Percentiles rank a stretch among this genome's conserved stretches.
Conservation (phyloP, 169 alveolate species). For the Neospora caninum region DNA sequence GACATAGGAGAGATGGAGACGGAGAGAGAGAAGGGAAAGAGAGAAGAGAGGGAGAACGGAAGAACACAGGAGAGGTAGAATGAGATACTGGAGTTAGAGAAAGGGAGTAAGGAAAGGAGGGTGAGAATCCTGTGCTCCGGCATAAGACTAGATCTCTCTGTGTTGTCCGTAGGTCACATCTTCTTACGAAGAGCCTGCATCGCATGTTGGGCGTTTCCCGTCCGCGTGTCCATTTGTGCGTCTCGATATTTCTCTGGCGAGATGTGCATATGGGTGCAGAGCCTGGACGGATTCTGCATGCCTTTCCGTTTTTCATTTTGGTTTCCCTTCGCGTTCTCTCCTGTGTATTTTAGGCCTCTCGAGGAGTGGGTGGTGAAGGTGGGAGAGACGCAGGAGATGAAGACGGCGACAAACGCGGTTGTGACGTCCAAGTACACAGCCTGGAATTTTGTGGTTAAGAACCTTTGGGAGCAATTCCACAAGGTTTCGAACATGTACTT, state of each 20-base stretch:
- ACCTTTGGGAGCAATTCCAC: conserved; percentile 58
- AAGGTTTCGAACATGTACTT: conserved; percentile 53
- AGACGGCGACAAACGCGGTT: neutral
- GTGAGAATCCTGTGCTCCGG: too few species aligned
- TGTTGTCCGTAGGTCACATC: too few species aligned
- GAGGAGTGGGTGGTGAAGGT: neutral
- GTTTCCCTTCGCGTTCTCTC: too few species aligned
- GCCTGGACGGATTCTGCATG: neutral
- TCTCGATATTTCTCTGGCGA: neutral
- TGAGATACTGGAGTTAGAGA: neutral
- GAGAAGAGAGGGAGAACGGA: neutral
- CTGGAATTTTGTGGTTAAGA: conserved; percentile 39
- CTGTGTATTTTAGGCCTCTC: neutral
- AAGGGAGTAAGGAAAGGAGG: neutral
- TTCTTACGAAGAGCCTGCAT: too few species aligned
- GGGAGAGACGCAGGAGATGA: neutral
- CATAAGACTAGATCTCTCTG: neutral
- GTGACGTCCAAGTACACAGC: conserved; percentile 47
- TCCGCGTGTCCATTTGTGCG: neutral
- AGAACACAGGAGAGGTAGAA: neutral
- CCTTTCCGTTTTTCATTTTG: neutral
- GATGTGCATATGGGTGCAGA: neutral
- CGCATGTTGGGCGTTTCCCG: too few species aligned
- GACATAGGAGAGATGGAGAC: neutral
- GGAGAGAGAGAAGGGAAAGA: neutral